Base-by-base conservation (phyloP, 176 grass and related monocot genomes). In the Oryza rufipogon region DNA sequence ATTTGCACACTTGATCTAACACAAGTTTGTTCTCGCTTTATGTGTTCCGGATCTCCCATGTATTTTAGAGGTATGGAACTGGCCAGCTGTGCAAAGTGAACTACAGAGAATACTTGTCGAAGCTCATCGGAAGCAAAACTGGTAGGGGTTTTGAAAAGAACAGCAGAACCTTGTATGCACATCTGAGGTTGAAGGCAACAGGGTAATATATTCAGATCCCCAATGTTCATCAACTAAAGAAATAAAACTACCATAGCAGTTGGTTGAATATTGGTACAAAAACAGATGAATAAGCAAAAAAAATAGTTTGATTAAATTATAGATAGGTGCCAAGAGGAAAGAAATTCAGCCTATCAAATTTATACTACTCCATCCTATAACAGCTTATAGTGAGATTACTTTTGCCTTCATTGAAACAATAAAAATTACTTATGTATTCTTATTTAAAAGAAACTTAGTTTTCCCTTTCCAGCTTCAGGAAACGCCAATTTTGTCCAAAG, bases 401-500 rank as follows among this genome's bases (percentile, higher is more conserved):
- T 69, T 76, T 81, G 48, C 60, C 19, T 66, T 60, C 65, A 39
- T 49, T 38, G 20, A 60, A n/a, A 11, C 12, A 63, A 9, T 46
- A 28, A 33, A 51, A 17, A 48, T 64, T 11, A 64, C 5, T 84
- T 6, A 10, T 6, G 11, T 3, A 42, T 51, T 86, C 52, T 58
- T 58, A 58, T 58, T 8, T 47, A 56, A 46, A 52, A 58, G 47
- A 79, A 12, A 64, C 7, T 84, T 10, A 15, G 6, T 5, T 32
- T 52, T 86, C 46, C 45, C 47, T 68, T 77, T 41, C 48, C 25
- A 68, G 61, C 11, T 74, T 60, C 64, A 69, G 19, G 25, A 77
- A 72, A 90, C 23, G 9, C 51, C 23, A 46, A n/a, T 74, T 16
- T 52, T 52, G 84, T 33, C 9, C 71, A 46, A 87, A 60, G 41